Evolutionary conservation across 306 rosid species (phyloP).

Genomic region (Phaseolus lunatus): DNA sequence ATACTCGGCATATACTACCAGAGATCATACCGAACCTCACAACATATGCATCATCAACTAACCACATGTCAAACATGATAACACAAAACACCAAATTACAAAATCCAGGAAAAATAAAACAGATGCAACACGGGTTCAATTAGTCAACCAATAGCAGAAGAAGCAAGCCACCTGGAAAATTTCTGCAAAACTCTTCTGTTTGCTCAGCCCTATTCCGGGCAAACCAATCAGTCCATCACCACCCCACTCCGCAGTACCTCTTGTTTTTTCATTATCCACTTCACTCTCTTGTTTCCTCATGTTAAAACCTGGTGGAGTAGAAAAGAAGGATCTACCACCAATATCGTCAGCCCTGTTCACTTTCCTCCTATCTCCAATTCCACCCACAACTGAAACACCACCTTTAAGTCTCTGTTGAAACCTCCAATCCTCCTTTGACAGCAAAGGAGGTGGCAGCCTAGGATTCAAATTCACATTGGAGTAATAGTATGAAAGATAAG

Average conservation of each 20-base stretch:
- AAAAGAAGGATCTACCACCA: constrained; percentile 63
- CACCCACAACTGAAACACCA: constrained; percentile 70
- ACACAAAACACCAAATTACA: background rate
- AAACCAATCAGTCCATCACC: constrained; percentile 86
- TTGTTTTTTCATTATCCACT: constrained; percentile 56
- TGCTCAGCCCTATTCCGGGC: constrained; percentile 86
- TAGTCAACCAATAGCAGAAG: background rate
- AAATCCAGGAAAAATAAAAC: constrained; percentile 4
- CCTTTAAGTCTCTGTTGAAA: constrained; percentile 75
- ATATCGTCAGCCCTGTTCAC: constrained; percentile 62
- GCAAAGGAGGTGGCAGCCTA: constrained; percentile 83
- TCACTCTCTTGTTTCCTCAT: constrained; percentile 64
- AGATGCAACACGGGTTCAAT: background rate
- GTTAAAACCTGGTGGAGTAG: constrained; percentile 81
- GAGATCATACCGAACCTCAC: constrained; percentile 13
- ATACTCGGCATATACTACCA: background rate
- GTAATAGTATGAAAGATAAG: constrained; percentile 78
- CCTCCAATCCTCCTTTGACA: constrained; percentile 95
- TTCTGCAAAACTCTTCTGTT: constrained; percentile 88
- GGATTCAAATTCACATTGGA: constrained; percentile 88
- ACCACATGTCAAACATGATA: background rate
- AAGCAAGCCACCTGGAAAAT: constrained; percentile 81
- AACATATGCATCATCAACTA: background rate
- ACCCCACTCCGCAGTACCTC: constrained; percentile 76
- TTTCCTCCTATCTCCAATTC: constrained; percentile 89